Conservation (phyloP, 225 moss, liverwort and hornwort species). For the Physcomitrellopsis africana region DNA sequence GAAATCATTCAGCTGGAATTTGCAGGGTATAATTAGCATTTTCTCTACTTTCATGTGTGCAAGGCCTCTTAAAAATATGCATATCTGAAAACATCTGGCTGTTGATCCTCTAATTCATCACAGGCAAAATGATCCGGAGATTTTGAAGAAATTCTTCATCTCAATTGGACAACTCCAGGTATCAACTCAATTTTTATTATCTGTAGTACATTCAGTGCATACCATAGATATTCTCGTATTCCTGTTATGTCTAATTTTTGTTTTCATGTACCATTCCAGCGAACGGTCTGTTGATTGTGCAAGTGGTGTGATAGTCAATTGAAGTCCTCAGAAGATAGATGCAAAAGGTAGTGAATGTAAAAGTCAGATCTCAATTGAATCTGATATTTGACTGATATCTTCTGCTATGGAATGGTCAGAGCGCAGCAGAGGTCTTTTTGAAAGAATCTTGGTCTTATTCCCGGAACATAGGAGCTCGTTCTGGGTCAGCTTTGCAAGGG, state of each 20-base stretch:
- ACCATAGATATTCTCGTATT: background rate
- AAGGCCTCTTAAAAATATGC: background rate
- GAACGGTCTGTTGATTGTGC: background rate
- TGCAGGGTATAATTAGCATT: background rate
- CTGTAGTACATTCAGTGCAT: background rate
- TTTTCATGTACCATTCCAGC: conserved; percentile 11
- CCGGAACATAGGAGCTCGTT: conserved; percentile 53
- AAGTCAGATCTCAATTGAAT: background rate
- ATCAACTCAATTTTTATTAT: conserved; percentile 4
- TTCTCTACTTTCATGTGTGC: background rate
- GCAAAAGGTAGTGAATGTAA: background rate
- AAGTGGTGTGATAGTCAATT: background rate
- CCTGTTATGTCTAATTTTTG: conserved; percentile 9
- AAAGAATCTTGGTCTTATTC: conserved; percentile 82
- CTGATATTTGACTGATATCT: conserved; percentile 3
- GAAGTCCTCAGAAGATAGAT: background rate
- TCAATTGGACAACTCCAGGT: conserved; percentile 91
- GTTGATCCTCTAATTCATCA: conserved; percentile 19
- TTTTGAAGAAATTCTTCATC: conserved; percentile 84
- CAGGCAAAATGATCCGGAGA: conserved; percentile 84
- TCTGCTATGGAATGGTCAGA: conserved; percentile 50
- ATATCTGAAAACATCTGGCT: conserved; percentile 3
- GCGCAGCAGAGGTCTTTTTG: conserved; percentile 82
- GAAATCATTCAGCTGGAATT: conserved; percentile 1
- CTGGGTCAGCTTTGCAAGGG: conserved; percentile 76